Evolutionary conservation across 495 filamentous ascomycete genomes (phyloP).

Genomic region (Penicillium arizonense): DNA sequence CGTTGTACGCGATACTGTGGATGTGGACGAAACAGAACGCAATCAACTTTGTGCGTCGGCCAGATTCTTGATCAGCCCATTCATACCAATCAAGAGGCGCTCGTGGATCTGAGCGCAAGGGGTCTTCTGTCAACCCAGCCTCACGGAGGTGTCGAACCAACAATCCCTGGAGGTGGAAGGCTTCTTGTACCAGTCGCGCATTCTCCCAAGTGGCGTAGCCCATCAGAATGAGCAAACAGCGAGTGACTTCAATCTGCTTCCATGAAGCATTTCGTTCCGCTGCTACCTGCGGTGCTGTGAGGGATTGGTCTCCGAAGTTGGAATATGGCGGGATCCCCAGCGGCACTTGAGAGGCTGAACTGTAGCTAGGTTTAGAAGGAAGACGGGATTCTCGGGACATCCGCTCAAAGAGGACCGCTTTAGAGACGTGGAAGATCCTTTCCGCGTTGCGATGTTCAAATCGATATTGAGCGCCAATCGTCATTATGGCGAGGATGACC

Average conservation of each 20-base stretch:
- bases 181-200: constrained; percentile 37
- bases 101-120: constrained; percentile 18
- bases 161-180: constrained; percentile 32
- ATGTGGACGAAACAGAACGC: constrained; percentile 41
- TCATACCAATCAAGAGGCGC: constrained; percentile 34
- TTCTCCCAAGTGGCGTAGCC: constrained; percentile 41
- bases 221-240: constrained; percentile 37
- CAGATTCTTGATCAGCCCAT: constrained; percentile 39
- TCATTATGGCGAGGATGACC: constrained; percentile 32
- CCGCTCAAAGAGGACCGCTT: constrained; percentile 31
- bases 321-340: constrained; percentile 15
- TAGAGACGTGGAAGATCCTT: constrained; percentile 33
- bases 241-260: constrained; percentile 35
- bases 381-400: constrained; percentile 27
- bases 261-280: constrained; percentile 11
- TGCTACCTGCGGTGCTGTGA: constrained; percentile 3
- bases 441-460: constrained; percentile 38
- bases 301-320: constrained; percentile 3
- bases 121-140: constrained; percentile 28
- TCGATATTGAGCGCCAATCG: constrained; percentile 37
- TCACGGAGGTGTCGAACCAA: constrained; percentile 35
- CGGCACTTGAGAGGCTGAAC: constrained; percentile 8
- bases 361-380: constrained; percentile 6
- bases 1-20: constrained; percentile 40
- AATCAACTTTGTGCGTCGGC: constrained; percentile 37